Percentiles rank a stretch among this genome's conserved stretches.
Evolutionary conservation across 768 basidiomycete species (phyloP).

Genomic region (Sporobolomyces phaffii): DNA sequence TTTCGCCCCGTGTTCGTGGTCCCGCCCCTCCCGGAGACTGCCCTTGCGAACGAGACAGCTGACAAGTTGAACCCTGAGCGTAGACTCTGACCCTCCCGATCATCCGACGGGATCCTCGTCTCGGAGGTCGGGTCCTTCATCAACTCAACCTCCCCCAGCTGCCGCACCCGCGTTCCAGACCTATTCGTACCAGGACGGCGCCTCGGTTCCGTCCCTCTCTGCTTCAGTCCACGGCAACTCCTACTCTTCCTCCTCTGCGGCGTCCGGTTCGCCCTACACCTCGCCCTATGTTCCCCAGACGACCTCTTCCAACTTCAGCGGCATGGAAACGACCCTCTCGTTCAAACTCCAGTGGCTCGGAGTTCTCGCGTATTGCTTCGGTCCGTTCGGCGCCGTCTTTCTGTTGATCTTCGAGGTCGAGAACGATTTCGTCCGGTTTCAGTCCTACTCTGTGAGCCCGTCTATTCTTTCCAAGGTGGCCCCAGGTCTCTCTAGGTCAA

Average conservation of each 20-base stretch:
- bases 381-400: slow-evolving; percentile 26
- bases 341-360: slow-evolving; percentile 1
- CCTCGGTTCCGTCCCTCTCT: slow-evolving; percentile 9
- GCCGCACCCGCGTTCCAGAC: neutral
- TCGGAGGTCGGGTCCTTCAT: neutral
- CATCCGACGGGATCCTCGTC: neutral
- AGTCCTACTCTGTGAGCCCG: slow-evolving; percentile 19
- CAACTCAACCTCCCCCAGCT: neutral
- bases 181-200: slow-evolving; percentile 26
- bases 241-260: slow-evolving; percentile 3
- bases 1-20: slow-evolving; percentile 30
- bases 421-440: slow-evolving; percentile 34
- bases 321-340: slow-evolving; percentile 15
- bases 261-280: neutral
- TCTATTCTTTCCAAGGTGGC: no score
- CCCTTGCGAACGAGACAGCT: neutral
- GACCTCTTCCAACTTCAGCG: neutral
- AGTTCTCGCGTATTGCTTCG: slow-evolving; percentile 5
- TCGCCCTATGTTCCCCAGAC: neutral
- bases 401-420: slow-evolving; percentile 28
- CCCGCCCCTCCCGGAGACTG: neutral
- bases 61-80: no score
- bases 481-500: no score
- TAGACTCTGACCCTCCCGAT: slow-evolving; percentile 24
- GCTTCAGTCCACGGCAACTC: slow-evolving; percentile 3